Conservation (phyloP, 176 grass and related monocot genomes). For the Tuctoria greenei region DNA sequence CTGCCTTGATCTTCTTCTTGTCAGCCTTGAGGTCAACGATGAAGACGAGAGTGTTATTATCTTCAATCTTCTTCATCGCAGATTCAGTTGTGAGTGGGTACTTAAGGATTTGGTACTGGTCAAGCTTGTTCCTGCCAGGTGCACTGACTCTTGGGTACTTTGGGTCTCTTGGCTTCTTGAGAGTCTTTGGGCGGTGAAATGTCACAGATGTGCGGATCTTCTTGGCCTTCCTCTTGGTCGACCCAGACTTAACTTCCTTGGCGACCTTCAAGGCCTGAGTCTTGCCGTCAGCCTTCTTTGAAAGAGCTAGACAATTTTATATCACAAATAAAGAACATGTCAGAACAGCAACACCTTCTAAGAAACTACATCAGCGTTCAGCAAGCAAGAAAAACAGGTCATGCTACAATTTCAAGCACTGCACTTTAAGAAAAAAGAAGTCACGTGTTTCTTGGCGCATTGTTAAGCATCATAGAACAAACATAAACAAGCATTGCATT, state of each 20-base stretch:
- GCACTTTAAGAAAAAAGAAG: neutral
- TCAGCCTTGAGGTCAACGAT: conserved; percentile 47
- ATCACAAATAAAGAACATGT: neutral
- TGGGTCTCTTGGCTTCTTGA: conserved; percentile 30
- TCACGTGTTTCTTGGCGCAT: neutral
- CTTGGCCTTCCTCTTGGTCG: conserved; percentile 14
- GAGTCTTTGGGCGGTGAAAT: conserved; percentile 32
- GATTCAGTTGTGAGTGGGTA: conserved; percentile 48
- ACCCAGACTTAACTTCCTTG: conserved; percentile 24
- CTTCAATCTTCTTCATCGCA: conserved; percentile 54
- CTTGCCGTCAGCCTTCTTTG: conserved; percentile 22
- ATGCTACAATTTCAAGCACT: neutral
- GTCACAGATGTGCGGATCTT: conserved; percentile 42
- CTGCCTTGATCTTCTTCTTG: conserved; percentile 53
- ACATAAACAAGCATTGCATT: neutral
- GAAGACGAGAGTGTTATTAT: conserved; percentile 57
- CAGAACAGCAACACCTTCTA: neutral
- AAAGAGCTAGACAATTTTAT: conserved; percentile 9
- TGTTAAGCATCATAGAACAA: neutral
- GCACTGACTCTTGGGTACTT: conserved; percentile 39
- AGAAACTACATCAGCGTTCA: neutral
- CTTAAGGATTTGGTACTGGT: conserved; percentile 51
- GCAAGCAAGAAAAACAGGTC: neutral
- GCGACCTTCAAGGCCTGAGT: conserved; percentile 33
- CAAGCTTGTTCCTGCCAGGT: conserved; percentile 31